phyloP scores from a whole-genome alignment of 257 asterid species.

The Solanum bulbocastanum region DNA sequence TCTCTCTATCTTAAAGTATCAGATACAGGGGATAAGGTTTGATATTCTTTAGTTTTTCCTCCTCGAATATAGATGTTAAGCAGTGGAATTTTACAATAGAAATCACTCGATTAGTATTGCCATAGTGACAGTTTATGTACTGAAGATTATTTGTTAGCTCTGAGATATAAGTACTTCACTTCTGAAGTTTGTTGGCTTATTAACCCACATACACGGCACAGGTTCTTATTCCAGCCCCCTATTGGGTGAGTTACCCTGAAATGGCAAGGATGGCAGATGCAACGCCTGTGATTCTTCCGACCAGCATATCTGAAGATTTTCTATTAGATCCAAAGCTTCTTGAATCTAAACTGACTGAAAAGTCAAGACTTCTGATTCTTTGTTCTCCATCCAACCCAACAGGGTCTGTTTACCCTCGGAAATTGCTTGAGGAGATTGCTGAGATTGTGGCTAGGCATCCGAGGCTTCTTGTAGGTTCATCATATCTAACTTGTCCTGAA shows the following conservation, averaged over 20 bases:
- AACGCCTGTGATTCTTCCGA: constrained; percentile 71
- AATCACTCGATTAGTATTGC: not conserved
- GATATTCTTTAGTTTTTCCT: not conserved
- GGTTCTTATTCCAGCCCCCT: constrained; percentile 98
- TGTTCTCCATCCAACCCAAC: constrained; percentile 99
- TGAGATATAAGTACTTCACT: not conserved
- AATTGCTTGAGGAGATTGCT: constrained; percentile 85
- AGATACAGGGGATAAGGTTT: not conserved
- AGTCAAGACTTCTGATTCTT: constrained; percentile 83
- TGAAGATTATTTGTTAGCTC: not conserved
- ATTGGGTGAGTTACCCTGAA: constrained; percentile 98
- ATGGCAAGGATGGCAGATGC: constrained; percentile 98
- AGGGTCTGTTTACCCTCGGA: constrained; percentile 84
- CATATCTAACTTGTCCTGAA: not conserved
- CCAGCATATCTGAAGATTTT: constrained; percentile 67
- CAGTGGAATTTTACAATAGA: not conserved
- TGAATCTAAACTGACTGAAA: constrained; percentile 65
- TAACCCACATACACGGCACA: constrained; percentile 9
- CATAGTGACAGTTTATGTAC: not conserved
- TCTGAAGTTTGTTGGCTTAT: not conserved
- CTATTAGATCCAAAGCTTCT: constrained; percentile 77
- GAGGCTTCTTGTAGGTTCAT: constrained; percentile 65
- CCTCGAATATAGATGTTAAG: not conserved
- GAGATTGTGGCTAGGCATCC: constrained; percentile 82
- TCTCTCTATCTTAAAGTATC: not conserved